A percentile compares a stretch with the other conserved stretches of the same genome.
Evolutionary conservation across 73 alveolate genomes (phyloP).

Genomic region (Paramecium caudatum): DNA sequence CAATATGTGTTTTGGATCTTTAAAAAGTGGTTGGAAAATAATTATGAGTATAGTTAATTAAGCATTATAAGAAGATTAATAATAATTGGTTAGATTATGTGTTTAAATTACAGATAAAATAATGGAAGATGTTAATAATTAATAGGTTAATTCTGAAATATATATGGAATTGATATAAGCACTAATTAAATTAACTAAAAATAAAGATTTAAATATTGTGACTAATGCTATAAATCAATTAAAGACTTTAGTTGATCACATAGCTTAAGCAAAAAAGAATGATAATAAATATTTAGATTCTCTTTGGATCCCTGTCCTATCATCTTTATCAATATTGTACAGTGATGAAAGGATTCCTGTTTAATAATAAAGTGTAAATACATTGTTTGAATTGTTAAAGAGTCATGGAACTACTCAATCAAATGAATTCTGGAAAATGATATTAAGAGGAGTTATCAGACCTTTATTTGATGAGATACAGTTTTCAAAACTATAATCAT

Average conservation of each 20-base stretch:
- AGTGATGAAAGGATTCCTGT: conserved; percentile 70
- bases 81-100: conserved; percentile 27
- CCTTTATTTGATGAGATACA: conserved; percentile 76
- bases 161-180: conserved; percentile 74
- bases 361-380: conserved; percentile 13
- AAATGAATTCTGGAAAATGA: conserved; percentile 75
- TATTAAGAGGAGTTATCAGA: conserved; percentile 77
- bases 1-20: conserved; percentile 8
- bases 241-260: conserved; percentile 22
- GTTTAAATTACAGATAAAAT: conserved; percentile 71
- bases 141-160: conserved; percentile 41
- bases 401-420: conserved; percentile 43
- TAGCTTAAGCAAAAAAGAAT: conserved; percentile 45
- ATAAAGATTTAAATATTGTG: conserved; percentile 61
- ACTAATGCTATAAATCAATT: conserved; percentile 47
- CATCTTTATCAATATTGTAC: conserved; percentile 63
- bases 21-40: conserved; percentile 76
- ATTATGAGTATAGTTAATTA: conserved; percentile 74
- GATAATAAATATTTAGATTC: conserved; percentile 38
- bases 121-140: conserved; percentile 58
- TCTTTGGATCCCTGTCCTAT: conserved; percentile 69
- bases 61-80: conserved; percentile 69
- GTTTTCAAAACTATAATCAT: conserved; percentile 22
- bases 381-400: conserved; percentile 50
- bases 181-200: conserved; percentile 71